Evolutionary conservation across 495 filamentous ascomycete species (phyloP).

Genomic region (Hypomontagnella submonticulosa): DNA sequence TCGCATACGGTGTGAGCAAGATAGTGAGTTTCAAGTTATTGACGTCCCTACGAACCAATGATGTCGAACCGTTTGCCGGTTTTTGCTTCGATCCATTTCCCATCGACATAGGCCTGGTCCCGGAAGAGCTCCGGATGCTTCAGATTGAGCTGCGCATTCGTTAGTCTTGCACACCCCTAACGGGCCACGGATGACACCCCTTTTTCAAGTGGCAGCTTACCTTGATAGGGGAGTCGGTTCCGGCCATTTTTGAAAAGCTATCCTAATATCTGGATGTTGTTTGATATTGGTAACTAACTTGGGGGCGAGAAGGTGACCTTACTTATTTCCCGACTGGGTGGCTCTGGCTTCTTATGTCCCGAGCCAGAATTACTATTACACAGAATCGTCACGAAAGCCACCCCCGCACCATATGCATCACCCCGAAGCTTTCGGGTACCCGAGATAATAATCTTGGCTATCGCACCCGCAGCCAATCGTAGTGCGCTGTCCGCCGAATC

Average conservation of each 20-base stretch:
- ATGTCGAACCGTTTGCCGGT: constrained; percentile 74
- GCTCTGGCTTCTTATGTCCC: no score
- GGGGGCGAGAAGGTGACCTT: no score
- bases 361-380: background rate
- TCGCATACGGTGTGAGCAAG: background rate
- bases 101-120: constrained; percentile 68
- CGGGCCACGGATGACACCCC: no score
- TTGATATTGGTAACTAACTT: no score
- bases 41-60: constrained; percentile 57
- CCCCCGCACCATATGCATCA: constrained; percentile 3
- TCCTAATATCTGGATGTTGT: background rate
- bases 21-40: background rate
- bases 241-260: constrained; percentile 18
- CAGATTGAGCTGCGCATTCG: constrained; percentile 55
- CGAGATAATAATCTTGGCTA: constrained; percentile 11
- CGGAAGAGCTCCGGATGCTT: constrained; percentile 68
- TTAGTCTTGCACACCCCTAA: no score
- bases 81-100: constrained; percentile 71
- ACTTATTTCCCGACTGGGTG: no score
- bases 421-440: constrained; percentile 27
- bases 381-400: background rate
- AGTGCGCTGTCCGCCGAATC: constrained; percentile 17
- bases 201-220: constrained; percentile 22
- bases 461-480: constrained; percentile 18
- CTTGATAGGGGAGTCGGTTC: constrained; percentile 9